phyloP scores from a whole-genome alignment of 73 alveolate species.

The Diophrys appendiculata region DNA sequence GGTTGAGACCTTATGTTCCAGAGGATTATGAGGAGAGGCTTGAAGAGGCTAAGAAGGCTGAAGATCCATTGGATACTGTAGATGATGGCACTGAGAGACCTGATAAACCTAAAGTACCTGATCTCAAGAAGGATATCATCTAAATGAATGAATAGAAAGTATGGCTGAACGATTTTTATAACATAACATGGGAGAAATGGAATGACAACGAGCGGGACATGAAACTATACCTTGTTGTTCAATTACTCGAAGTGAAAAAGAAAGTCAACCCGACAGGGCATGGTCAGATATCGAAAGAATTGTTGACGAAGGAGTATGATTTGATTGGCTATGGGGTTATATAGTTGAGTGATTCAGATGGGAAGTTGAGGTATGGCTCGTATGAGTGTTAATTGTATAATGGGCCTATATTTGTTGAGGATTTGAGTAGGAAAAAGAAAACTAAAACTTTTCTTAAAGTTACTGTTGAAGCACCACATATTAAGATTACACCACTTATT shows the following conservation, averaged over 20 bases:
- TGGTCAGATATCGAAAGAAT: conserved; percentile 22
- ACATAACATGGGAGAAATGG: neutral
- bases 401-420: conserved; percentile 53
- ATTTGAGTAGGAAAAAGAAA: conserved; percentile 19
- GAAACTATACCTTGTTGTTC: neutral
- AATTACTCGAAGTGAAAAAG: conserved; percentile 30
- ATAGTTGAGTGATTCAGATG: conserved; percentile 32
- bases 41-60: neutral
- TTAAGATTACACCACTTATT: neutral
- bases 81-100: too few relatives aligned
- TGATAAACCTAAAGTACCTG: neutral
- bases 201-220: neutral
- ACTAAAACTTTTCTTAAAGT: neutral
- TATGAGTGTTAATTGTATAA: conserved; percentile 29
- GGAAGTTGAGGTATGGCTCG: conserved; percentile 40
- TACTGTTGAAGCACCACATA: neutral
- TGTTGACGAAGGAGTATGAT: conserved; percentile 39
- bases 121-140: neutral
- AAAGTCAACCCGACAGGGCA: conserved; percentile 39
- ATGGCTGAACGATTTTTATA: neutral
- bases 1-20: conserved; percentile 16
- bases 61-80: neutral
- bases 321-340: conserved; percentile 46
- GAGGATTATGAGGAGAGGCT: conserved; percentile 4
- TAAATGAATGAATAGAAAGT: neutral